Evolutionary conservation across 2,329 filamentous ascomycete genomes (phyloP), one percentile per base, ranked within the genome.

Genomic region (Nemania sp.): DNA sequence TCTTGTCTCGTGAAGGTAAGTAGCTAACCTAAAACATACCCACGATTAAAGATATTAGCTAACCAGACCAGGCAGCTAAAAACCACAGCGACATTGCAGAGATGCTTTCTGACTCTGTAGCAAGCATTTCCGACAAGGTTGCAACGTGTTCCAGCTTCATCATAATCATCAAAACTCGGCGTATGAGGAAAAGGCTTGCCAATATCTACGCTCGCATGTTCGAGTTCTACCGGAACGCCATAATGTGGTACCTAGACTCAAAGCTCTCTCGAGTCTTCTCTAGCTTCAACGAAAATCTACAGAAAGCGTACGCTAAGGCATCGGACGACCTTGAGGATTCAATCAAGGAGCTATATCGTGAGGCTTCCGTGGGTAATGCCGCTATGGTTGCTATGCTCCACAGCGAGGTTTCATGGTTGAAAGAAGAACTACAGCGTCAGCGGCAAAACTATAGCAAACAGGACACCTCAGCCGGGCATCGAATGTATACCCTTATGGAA

Each of bases 11-110:
- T 59, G 19, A 59, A 59, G 50, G 56, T 56, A 34, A 36, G 39
- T 31, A 19, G 9, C 17, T 11, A n/a, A n/a, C n/a, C n/a, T n/a
- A n/a, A n/a, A n/a, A n/a, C 3, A 24, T 2, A 20, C n/a, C 1
- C 20, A 5, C 8, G 6, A 22, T 1, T 31, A 14, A 45, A 33
- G 12, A 34, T 2, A 33, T 19, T n/a, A 15, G n/a, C 42, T 36
- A 24, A 40, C 11, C 5, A 17, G n/a, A 23, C 7, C 11, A 59
- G 56, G 56, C 56, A 14, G 56, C 53, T 20, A 56, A 49, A 12
- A 59, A 59, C 17, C 56, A 59, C 20, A 49, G 34, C 28, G 56
- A 59, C 14, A 59, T 59, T 22, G 53, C 53, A n/a, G n/a, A n/a
- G n/a, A n/a, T n/a, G n/a, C n/a, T n/a, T n/a, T 53, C 57, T 6